phyloP scores from a whole-genome alignment of 2,329 filamentous ascomycete genomes.

The Aspergillus quadrilineatus region DNA sequence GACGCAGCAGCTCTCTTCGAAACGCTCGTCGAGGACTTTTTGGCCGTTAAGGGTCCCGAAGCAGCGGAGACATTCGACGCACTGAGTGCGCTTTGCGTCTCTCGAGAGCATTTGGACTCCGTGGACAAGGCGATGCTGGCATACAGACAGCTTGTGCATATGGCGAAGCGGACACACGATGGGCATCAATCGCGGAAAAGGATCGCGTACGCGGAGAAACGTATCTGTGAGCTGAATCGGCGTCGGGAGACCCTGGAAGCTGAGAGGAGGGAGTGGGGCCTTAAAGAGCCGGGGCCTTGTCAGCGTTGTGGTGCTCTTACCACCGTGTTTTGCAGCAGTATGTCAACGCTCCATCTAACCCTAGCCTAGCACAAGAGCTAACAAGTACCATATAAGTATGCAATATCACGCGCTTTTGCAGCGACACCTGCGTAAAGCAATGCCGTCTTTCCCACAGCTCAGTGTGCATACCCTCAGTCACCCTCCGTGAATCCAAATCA shows the following conservation, averaged over 20 bases:
- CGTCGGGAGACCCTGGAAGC: slow-evolving; percentile 26
- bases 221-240: slow-evolving; percentile 28
- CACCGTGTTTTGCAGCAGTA: slow-evolving; percentile 28
- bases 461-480: slow-evolving; percentile 31
- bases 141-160: slow-evolving; percentile 29
- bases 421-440: slow-evolving; percentile 22
- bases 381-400: slow-evolving; percentile 21
- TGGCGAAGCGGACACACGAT: slow-evolving; percentile 25
- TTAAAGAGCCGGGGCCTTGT: slow-evolving; percentile 25
- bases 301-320: slow-evolving; percentile 24
- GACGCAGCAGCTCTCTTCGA: slow-evolving; percentile 30
- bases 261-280: slow-evolving; percentile 28
- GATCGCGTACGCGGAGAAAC: slow-evolving; percentile 29
- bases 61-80: slow-evolving; percentile 31
- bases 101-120: slow-evolving; percentile 29
- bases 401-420: slow-evolving; percentile 32
- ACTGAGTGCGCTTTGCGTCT: slow-evolving; percentile 31
- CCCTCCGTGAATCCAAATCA: slow-evolving; percentile 32
- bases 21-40: slow-evolving; percentile 27
- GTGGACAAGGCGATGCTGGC: slow-evolving; percentile 31
- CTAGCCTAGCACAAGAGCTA: too few relatives aligned
- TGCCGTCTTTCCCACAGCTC: slow-evolving; percentile 16
- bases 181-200: slow-evolving; percentile 27
- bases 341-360: slow-evolving; percentile 6
- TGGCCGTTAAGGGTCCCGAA: slow-evolving; percentile 25